phyloP scores from a whole-genome alignment of 306 rosid genomes.

The Lotus japonicus region DNA sequence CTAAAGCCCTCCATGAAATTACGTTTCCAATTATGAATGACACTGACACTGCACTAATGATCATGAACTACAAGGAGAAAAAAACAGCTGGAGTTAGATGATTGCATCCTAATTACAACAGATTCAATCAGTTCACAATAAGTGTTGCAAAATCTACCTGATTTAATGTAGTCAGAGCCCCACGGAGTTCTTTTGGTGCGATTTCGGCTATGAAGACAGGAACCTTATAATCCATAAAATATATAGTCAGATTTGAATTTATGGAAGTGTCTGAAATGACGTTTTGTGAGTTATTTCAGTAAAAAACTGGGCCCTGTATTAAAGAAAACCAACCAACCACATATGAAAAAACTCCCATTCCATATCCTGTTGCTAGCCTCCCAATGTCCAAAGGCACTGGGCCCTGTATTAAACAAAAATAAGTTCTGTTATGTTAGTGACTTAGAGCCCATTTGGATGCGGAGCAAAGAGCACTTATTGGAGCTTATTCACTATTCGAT shows the following conservation, averaged over 20 bases:
- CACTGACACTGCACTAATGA: constrained; percentile 52
- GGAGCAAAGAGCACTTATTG: too few relatives aligned
- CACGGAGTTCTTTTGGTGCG: constrained; percentile 86
- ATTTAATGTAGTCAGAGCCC: constrained; percentile 71
- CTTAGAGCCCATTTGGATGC: too few relatives aligned
- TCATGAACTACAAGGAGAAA: constrained; percentile 61
- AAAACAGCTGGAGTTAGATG: background rate
- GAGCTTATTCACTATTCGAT: too few relatives aligned
- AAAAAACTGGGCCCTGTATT: too few relatives aligned
- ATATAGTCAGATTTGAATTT: constrained; percentile 2
- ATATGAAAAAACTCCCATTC: constrained; percentile 91
- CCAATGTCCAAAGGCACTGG: constrained; percentile 68
- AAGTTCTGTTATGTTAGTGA: background rate
- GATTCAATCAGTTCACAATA: background rate
- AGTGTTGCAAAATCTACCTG: constrained; percentile 42
- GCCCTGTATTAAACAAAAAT: constrained; percentile 37
- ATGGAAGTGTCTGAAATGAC: background rate
- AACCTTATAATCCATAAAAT: constrained; percentile 47
- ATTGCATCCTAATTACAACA: background rate
- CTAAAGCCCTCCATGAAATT: constrained; percentile 72
- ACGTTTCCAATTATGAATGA: constrained; percentile 70
- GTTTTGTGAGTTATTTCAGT: background rate
- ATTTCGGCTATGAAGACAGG: constrained; percentile 88
- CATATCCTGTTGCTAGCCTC: constrained; percentile 91
- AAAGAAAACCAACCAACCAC: constrained; percentile 39